Evolutionary conservation across 164 flowering plant genomes (phyloP).

Genomic region (Magnolia officinalis): DNA sequence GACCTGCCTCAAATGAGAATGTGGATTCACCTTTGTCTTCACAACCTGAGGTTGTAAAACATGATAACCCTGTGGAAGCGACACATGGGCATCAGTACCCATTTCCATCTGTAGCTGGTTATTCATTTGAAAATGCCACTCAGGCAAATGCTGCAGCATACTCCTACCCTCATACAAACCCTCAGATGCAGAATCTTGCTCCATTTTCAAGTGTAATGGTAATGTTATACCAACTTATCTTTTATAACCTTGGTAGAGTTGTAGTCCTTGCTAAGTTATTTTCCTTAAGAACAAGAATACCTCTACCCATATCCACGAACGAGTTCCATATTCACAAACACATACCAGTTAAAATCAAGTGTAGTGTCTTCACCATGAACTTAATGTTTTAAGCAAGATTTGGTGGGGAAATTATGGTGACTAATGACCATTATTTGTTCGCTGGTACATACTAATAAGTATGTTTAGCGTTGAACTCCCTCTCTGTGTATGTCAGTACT

Average conservation of each 20-base stretch:
- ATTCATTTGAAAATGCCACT: constrained; percentile 53
- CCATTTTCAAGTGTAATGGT: constrained; percentile 74
- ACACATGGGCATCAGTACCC: constrained; percentile 53
- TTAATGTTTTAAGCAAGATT: background rate
- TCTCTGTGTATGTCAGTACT: no score
- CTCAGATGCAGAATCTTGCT: constrained; percentile 74
- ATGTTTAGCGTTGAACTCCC: background rate
- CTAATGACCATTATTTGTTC: background rate
- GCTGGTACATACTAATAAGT: background rate
- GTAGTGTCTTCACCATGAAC: background rate
- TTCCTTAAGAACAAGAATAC: background rate
- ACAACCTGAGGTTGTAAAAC: constrained; percentile 61
- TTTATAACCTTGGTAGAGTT: background rate
- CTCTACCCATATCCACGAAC: background rate
- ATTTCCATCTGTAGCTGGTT: constrained; percentile 63
- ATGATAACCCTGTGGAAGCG: constrained; percentile 42
- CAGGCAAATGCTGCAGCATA: constrained; percentile 48
- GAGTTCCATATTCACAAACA: background rate
- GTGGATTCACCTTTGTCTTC: constrained; percentile 42
- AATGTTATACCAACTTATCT: constrained; percentile 13
- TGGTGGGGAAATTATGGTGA: background rate
- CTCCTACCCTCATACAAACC: constrained; percentile 47
- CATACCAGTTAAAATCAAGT: background rate
- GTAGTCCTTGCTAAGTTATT: background rate
- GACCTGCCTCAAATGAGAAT: constrained; percentile 50